A percentile compares a stretch with the other conserved stretches of the same genome.
Conservation (phyloP, 2,329 filamentous ascomycete genomes). For the Colletotrichum sp. region DNA sequence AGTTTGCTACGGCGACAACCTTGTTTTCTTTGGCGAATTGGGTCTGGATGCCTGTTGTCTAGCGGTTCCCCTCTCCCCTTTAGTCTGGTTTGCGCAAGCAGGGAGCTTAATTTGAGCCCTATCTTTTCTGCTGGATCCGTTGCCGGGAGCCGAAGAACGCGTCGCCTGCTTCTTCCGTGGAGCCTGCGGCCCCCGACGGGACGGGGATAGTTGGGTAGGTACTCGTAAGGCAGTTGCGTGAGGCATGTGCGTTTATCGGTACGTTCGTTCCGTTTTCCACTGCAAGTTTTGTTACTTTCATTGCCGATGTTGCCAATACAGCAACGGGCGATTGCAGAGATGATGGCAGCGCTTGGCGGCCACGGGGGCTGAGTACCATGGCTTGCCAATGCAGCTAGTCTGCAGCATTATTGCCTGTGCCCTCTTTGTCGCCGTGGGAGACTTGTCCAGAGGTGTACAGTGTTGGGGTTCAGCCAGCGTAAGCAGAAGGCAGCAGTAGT, state of each 20-base stretch:
- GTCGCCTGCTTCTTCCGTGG: neutral
- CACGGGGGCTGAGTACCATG: neutral
- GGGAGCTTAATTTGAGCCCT: neutral
- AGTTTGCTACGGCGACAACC: neutral
- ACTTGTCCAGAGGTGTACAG: neutral
- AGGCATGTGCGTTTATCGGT: neutral
- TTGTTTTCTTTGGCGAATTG: neutral
- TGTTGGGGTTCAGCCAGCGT: neutral
- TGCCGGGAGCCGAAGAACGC: neutral
- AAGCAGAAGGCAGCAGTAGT: neutral
- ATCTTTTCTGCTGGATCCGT: neutral
- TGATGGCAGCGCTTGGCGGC: neutral
- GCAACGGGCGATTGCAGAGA: neutral
- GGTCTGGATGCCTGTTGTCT: neutral
- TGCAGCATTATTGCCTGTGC: neutral
- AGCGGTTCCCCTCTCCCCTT: neutral
- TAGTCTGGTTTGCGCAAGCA: neutral
- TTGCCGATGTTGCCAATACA: neutral
- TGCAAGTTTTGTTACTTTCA: neutral
- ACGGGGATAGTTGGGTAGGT: neutral
- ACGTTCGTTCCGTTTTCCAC: neutral
- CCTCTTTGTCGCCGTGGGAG: neutral
- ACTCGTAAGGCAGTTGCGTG: neutral
- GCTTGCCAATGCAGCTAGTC: neutral
- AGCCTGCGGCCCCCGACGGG: neutral